Evolutionary conservation across 164 flowering plant species (phyloP), one percentile per base, ranked within the genome.

Genomic region (Vitis cinerea): DNA sequence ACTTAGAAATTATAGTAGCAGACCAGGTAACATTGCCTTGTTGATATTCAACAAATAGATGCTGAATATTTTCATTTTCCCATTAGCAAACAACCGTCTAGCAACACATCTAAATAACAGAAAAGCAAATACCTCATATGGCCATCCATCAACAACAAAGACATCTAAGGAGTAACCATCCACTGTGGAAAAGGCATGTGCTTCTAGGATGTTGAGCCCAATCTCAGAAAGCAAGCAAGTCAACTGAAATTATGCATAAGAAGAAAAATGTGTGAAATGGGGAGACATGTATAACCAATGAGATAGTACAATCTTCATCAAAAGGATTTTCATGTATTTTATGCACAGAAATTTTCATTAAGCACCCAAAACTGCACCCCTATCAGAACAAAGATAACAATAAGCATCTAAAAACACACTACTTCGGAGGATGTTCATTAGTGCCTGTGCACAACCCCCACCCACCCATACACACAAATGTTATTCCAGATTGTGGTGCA

Each of bases 131-230:
- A 84, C 87, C 87, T 82, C 87, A 71, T 76, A 75, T 14, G 83
- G 82, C 87, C 87, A 84, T 66, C 87, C 87, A 62, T 84, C 85
- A 68, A 84, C 85, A 58, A 84, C 85, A 76, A 84, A 84, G 11
- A 82, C 85, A 80, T 84, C 87, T 37, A 84, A 79, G 13, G 87
- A 84, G 71, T 65, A 84, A 14, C 83, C 85, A 80, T 84, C 85
- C 27, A 71, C 66, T 31, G 87, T 84, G 17, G 87, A 84, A 75
- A 84, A 84, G 3, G 82, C 87, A 77, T 82, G 85, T 60, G 87
- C 87, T 58, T 84, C 87, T 78, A 65, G 85, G 55, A 84, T 84
- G 77, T 84, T 84, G 23, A 84, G 75, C 62, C 84, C 87, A 75
- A 82, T 66, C 59, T 84, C 87, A 60, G 85, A 68, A 69, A 84